phyloP scores from a whole-genome alignment of 345 rosid species.

The Eucalyptus regnans region DNA sequence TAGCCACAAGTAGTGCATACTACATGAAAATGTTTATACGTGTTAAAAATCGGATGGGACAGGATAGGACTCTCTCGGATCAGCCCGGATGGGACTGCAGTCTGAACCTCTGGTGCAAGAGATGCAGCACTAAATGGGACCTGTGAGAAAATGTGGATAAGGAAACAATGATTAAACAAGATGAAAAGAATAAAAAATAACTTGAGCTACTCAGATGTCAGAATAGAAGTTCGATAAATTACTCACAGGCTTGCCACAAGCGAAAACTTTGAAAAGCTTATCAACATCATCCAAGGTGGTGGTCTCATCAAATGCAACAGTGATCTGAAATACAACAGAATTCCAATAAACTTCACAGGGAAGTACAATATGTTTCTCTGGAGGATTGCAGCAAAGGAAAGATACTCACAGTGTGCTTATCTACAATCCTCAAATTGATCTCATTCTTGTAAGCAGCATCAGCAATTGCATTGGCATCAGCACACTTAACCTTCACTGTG shows the following conservation, averaged over 20 bases:
- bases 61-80: slow-evolving; percentile 69
- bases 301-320: slow-evolving; percentile 93
- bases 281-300: slow-evolving; percentile 92
- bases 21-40: slow-evolving; percentile 16
- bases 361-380: background rate
- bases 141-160: slow-evolving; percentile 18
- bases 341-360: background rate
- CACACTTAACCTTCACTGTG: slow-evolving; percentile 79
- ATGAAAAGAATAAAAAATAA: background rate
- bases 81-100: slow-evolving; percentile 55
- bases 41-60: slow-evolving; percentile 78
- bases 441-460: slow-evolving; percentile 61
- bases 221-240: background rate
- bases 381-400: background rate
- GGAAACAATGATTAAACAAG: background rate
- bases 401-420: slow-evolving; percentile 66
- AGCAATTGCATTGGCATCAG: slow-evolving; percentile 72
- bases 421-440: slow-evolving; percentile 77
- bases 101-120: slow-evolving; percentile 73
- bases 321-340: slow-evolving; percentile 40
- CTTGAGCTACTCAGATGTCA: background rate
- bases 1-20: background rate
- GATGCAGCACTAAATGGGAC: slow-evolving; percentile 80
- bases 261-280: slow-evolving; percentile 65
- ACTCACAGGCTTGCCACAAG: slow-evolving; percentile 76